Evolutionary conservation across 2,329 filamentous ascomycete genomes (phyloP).

Genomic region (Mollisia scopiformis): DNA sequence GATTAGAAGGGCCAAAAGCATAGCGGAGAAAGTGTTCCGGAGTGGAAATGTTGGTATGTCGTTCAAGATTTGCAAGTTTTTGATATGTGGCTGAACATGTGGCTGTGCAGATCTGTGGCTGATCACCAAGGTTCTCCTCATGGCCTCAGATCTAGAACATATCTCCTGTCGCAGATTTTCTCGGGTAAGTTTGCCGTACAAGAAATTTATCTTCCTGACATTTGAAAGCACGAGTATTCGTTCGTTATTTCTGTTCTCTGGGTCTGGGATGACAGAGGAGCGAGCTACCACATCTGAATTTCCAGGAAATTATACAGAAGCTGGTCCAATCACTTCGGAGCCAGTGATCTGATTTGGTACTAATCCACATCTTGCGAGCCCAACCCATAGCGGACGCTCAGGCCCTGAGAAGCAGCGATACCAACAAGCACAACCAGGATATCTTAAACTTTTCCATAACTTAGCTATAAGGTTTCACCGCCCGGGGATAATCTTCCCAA

Average conservation of each 20-base stretch:
- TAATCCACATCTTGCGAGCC: too few species aligned
- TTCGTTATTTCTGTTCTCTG: too few species aligned
- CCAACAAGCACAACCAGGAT: neutral
- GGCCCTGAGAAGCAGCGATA: neutral
- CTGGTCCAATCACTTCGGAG: too few species aligned
- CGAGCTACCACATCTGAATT: too few species aligned
- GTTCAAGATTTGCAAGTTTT: neutral
- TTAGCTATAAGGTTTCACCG: neutral
- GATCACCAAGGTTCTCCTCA: neutral
- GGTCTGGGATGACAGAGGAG: too few species aligned
- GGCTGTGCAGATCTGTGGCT: conserved; percentile 15
- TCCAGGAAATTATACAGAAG: too few species aligned
- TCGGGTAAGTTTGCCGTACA: neutral
- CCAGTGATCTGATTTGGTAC: too few species aligned
- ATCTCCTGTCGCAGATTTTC: neutral
- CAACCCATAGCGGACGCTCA: too few species aligned
- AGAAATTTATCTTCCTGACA: neutral
- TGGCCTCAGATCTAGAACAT: neutral
- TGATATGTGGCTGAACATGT: conserved; percentile 6
- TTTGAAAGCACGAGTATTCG: neutral
- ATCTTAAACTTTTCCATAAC: neutral
- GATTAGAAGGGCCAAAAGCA: neutral
- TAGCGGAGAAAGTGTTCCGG: neutral
- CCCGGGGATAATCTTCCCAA: neutral
- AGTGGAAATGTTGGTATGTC: conserved; percentile 12